These are phyloP conservation scores for Xylariaceae sp. DNA, from an alignment of 2,329 filamentous ascomycete species.

Conservation along the genomic window DNA sequence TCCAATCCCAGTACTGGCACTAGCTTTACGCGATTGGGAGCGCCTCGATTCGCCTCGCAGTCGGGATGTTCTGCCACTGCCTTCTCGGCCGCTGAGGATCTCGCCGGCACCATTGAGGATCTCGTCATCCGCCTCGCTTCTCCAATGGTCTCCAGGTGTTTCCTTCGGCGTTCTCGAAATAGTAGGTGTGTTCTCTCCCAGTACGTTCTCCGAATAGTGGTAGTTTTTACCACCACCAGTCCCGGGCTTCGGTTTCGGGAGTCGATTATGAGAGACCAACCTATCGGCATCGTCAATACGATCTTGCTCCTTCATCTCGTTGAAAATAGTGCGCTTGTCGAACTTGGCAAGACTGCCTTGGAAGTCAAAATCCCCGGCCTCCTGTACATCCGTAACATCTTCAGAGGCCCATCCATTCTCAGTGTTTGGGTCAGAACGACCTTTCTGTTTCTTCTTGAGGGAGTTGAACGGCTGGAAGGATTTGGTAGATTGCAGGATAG, in stretches of 20 bases:
- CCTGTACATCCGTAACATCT: conserved; percentile 90
- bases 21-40: conserved; percentile 58
- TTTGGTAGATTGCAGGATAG: conserved; percentile 57
- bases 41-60: conserved; percentile 52
- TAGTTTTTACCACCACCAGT: conserved; percentile 84
- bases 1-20: conserved; percentile 32
- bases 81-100: conserved; percentile 47
- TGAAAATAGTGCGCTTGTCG: conserved; percentile 88
- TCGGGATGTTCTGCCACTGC: conserved; percentile 49
- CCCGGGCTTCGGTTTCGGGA: conserved; percentile 59
- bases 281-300: conserved; percentile 84
- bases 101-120: conserved; percentile 43
- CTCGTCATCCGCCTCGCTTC: conserved; percentile 70
- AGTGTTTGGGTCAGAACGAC: conserved; percentile 35
- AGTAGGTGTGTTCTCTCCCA: conserved; percentile 55
- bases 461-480: conserved; percentile 63
- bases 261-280: conserved; percentile 84
- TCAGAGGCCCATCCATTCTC: conserved; percentile 94
- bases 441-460: conserved; percentile 53
- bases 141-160: conserved; percentile 60
- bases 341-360: conserved; percentile 87
- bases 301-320: conserved; percentile 87
- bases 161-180: conserved; percentile 33
- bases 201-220: conserved; percentile 87
- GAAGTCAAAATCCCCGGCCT: conserved; percentile 94